Percentiles rank a stretch among this genome's conserved stretches.
Evolutionary conservation across 1,284 basidiomycete genomes (phyloP).

Genomic region (Pyrrhoderma lamaoense): DNA sequence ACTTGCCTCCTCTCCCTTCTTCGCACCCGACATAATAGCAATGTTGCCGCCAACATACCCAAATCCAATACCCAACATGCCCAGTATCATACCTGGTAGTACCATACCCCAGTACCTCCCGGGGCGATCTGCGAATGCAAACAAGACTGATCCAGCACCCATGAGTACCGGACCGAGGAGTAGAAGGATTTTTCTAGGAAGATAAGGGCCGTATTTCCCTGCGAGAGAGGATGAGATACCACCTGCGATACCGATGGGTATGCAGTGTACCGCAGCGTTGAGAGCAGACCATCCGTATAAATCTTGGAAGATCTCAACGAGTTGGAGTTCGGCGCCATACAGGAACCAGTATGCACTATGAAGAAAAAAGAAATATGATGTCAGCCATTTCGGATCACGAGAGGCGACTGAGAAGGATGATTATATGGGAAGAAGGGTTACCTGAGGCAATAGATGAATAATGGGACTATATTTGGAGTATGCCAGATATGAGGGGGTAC

Average conservation of each 20-base stretch:
- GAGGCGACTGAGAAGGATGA: neutral
- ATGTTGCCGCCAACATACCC: constrained; percentile 15
- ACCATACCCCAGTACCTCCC: constrained; percentile 18
- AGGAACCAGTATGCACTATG: constrained; percentile 10
- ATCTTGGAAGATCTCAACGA: constrained; percentile 17
- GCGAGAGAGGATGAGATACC: constrained; percentile 6
- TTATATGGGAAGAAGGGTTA: neutral
- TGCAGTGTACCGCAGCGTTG: constrained; percentile 8
- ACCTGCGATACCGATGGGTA: constrained; percentile 13
- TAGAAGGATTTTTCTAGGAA: constrained; percentile 7
- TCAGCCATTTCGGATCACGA: neutral
- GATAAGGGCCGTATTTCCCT: constrained; percentile 1
- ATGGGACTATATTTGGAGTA: constrained; percentile 10
- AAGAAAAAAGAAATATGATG: neutral
- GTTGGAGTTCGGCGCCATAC: constrained; percentile 14
- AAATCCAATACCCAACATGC: constrained; percentile 10
- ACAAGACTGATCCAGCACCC: constrained; percentile 10
- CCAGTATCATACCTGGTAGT: constrained; percentile 19
- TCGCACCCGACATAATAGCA: constrained; percentile 16
- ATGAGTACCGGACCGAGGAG: constrained; percentile 9
- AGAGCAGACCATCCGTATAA: constrained; percentile 13
- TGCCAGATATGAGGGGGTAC: constrained; percentile 14
- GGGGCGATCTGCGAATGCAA: constrained; percentile 10
- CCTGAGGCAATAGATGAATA: constrained; percentile 18
- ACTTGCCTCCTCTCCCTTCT: constrained; percentile 17